Base-by-base conservation (phyloP, 2,329 filamentous ascomycete species). In the Thyridium curvatum region DNA sequence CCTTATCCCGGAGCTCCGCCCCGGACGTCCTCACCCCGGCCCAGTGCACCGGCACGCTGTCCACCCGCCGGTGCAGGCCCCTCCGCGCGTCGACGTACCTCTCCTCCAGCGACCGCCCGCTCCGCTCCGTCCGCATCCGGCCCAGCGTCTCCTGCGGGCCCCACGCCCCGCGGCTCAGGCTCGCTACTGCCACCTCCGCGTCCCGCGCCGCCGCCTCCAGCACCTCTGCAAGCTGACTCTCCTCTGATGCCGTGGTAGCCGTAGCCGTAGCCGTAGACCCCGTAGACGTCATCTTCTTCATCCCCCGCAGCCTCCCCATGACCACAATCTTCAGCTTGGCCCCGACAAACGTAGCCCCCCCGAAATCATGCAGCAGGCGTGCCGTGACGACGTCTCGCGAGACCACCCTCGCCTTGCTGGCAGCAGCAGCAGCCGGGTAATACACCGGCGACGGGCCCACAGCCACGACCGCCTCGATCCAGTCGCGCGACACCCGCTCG, bases 401-500 rank as follows among this genome's bases (percentile, higher is more conserved):
- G 12, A 45, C 46, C 14, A 50, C 41, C 21, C 59, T 59, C 17
- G 72, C 74, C 36, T 66, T 66, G 3, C 65, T 62, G 1, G 71
- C 66, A 0, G 81, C 62, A 0, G 61, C 62, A 0, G 71, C 64
- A 0, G 64, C 50, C 0, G 65, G 59, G 26, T 72, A 63, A n/a
- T n/a, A n/a, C n/a, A n/a, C 6, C 1, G 69, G 65, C 1, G 69
- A 61, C 0, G 75, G 72, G 0, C 69, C 69, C 14, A 81, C 65
- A 0, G 71, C 74, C 35, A 85, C 67, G 10, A 85, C 61, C 3
- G 70, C 67, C 47, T 79, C 72, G 43, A 72, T 65, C 82, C 82
- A 86, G 26, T 68, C 62, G 4, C 55, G 42, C 0, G 64, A 55
- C 2, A 64, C 37, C 4, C 54, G 53, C 3, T 64, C 58, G 2